A percentile compares a stretch with the other conserved stretches of the same genome.
These are phyloP conservation scores for Sarcomyxa edulis DNA, from an alignment of 768 basidiomycete species.

Conservation along the genomic window DNA sequence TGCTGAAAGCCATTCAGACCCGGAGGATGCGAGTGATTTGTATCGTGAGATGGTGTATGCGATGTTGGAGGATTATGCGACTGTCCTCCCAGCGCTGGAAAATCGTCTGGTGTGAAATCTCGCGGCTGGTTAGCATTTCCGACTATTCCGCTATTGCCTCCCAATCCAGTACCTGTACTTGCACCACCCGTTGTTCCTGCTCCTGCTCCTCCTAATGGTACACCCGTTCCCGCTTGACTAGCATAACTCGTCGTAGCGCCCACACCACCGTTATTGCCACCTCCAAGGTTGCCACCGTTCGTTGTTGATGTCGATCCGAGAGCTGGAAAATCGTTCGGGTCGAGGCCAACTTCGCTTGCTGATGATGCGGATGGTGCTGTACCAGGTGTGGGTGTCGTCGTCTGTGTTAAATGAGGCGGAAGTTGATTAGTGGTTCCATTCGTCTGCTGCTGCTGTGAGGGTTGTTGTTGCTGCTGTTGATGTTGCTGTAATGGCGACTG, in stretches of 20 bases:
- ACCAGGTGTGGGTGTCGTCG: conserved; percentile 35
- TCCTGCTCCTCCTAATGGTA: conserved; percentile 35
- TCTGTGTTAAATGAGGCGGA: conserved; percentile 52
- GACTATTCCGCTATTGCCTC: conserved; percentile 9
- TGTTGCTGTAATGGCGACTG: conserved; percentile 39
- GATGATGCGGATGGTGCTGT: conserved; percentile 59
- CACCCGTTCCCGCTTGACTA: conserved; percentile 71
- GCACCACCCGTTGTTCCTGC: conserved; percentile 29
- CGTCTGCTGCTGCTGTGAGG: conserved; percentile 43
- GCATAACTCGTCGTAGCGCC: conserved; percentile 68
- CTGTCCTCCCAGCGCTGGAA: conserved; percentile 79
- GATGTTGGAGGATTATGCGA: conserved; percentile 29
- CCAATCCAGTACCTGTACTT: conserved; percentile 28
- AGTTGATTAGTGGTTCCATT: conserved; percentile 49
- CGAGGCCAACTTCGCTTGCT: conserved; percentile 70
- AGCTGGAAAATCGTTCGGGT: conserved; percentile 87
- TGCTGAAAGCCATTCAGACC: conserved; percentile 69
- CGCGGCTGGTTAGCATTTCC: conserved; percentile 39
- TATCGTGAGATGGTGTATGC: conserved; percentile 10
- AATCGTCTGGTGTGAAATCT: conserved; percentile 85
- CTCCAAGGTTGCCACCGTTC: conserved; percentile 33
- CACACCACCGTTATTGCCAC: conserved; percentile 29
- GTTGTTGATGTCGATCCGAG: conserved; percentile 59
- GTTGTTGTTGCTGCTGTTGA: conserved; percentile 25
- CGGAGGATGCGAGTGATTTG: conserved; percentile 55